phyloP scores from a whole-genome alignment of 2,329 filamentous ascomycete species.

The Bretziella fagacearum region DNA sequence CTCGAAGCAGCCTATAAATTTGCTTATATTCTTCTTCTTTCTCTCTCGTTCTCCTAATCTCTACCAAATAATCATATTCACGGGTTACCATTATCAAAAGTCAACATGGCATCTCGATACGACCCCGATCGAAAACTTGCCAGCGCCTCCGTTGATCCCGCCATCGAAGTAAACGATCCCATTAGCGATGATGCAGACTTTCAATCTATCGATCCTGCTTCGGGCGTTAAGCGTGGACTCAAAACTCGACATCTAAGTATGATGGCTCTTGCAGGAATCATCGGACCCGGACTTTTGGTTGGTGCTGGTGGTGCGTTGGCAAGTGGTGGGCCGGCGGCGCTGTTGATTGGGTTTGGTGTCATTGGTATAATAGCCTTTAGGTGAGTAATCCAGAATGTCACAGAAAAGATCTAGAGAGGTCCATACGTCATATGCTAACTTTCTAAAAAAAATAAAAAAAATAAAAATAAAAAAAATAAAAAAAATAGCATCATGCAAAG shows the following conservation, averaged over 20 bases:
- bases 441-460: too few species aligned
- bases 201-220: conserved; percentile 37
- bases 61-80: too few species aligned
- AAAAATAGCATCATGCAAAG: conserved; percentile 46
- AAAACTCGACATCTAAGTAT: conserved; percentile 52
- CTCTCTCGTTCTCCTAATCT: not conserved
- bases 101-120: conserved; percentile 1
- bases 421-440: too few species aligned
- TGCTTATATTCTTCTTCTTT: not conserved
- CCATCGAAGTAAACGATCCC: conserved; percentile 24
- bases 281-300: conserved; percentile 54
- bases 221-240: conserved; percentile 50
- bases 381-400: too few species aligned
- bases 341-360: conserved; percentile 56
- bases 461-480: not conserved
- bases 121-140: conserved; percentile 2
- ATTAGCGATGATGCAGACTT: conserved; percentile 22
- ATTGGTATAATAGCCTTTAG: conserved; percentile 31
- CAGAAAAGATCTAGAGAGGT: too few species aligned
- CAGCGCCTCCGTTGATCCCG: conserved; percentile 4
- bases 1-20: not conserved
- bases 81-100: too few species aligned
- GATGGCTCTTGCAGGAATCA: conserved; percentile 46
- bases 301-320: conserved; percentile 53
- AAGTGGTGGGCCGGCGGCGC: conserved; percentile 51